Percentiles rank a stretch among this genome's conserved stretches.
Conservation (phyloP, 805 yeast genomes). For the Metschnikowia baotianmanensis region DNA sequence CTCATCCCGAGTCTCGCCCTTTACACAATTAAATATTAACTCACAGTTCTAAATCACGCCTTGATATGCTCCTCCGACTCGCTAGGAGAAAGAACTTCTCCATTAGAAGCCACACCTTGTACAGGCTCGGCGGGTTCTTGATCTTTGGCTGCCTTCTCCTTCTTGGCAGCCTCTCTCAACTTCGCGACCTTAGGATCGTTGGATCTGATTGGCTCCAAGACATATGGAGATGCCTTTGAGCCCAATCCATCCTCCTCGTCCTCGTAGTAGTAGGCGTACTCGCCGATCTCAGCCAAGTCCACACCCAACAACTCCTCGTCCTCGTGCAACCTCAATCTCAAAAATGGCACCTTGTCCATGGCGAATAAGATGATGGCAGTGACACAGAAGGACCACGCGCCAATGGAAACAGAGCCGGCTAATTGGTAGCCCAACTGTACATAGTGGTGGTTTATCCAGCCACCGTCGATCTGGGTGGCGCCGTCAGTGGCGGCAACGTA, state of each 20-base stretch:
- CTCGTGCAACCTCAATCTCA: conserved; percentile 76
- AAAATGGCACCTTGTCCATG: conserved; percentile 76
- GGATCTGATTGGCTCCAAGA: conserved; percentile 79
- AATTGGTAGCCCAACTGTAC: conserved; percentile 85
- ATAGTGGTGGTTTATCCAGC: conserved; percentile 84
- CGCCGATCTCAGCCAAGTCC: conserved; percentile 89
- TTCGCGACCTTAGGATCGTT: conserved; percentile 39
- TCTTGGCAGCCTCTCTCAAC: conserved; percentile 27
- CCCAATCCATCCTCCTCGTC: conserved; percentile 41
- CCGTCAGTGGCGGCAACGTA: conserved; percentile 86
- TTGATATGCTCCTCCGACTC: conserved; percentile 18
- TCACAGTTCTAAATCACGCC: background rate
- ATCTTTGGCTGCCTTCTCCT: conserved; percentile 13
- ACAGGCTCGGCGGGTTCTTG: conserved; percentile 2
- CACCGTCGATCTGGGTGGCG: conserved; percentile 63
- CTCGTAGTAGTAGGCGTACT: conserved; percentile 71
- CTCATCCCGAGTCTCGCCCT: background rate
- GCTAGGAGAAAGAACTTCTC: conserved; percentile 16
- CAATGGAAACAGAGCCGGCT: conserved; percentile 70
- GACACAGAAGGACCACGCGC: conserved; percentile 71
- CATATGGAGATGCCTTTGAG: conserved; percentile 41
- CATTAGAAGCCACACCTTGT: conserved; percentile 16
- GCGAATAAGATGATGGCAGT: conserved; percentile 64
- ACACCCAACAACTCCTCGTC: conserved; percentile 89
- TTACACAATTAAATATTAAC: background rate